Conservation (phyloP, 495 filamentous ascomycete genomes). For the Xylaria intraflava region DNA sequence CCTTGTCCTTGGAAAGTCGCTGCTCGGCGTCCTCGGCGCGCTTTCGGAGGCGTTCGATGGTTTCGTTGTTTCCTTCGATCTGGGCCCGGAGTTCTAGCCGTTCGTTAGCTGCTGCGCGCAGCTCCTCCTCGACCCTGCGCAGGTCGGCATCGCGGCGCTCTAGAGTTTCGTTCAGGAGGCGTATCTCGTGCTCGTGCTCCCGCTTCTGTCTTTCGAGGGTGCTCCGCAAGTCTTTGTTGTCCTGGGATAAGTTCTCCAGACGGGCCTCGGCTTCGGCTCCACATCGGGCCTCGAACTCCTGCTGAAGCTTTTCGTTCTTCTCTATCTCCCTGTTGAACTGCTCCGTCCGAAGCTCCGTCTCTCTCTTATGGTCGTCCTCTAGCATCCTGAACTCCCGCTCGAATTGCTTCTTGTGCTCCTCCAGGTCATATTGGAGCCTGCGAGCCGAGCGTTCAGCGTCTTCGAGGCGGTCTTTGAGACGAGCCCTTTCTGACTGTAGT, state of each 20-base stretch:
- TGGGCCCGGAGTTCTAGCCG: constrained; percentile 18
- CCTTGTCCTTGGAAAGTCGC: constrained; percentile 28
- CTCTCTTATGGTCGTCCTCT: constrained; percentile 23
- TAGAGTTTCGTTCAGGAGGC: constrained; percentile 15
- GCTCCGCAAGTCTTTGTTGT: constrained; percentile 25
- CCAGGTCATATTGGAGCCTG: constrained; percentile 32
- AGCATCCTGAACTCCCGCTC: constrained; percentile 17
- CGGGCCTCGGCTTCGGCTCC: constrained; percentile 24
- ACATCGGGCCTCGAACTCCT: constrained; percentile 24
- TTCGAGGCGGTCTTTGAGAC: constrained; percentile 54
- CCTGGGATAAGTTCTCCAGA: constrained; percentile 21
- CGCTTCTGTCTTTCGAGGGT: constrained; percentile 23
- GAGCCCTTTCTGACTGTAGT: constrained; percentile 49
- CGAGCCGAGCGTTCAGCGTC: constrained; percentile 41
- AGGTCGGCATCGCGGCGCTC: constrained; percentile 16
- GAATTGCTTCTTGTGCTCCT: constrained; percentile 29
- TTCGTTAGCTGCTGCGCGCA: constrained; percentile 17
- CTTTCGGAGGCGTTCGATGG: constrained; percentile 25
- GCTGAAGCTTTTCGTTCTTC: constrained; percentile 23
- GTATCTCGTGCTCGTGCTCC: constrained; percentile 24
- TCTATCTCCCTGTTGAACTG: constrained; percentile 32
- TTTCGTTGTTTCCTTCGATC: constrained; percentile 23
- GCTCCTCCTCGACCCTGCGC: constrained; percentile 14
- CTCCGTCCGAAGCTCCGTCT: constrained; percentile 24
- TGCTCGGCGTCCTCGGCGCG: constrained; percentile 27